Conservation (phyloP, 1,139 yeast genomes). For the Debaryomyces nepalensis region DNA sequence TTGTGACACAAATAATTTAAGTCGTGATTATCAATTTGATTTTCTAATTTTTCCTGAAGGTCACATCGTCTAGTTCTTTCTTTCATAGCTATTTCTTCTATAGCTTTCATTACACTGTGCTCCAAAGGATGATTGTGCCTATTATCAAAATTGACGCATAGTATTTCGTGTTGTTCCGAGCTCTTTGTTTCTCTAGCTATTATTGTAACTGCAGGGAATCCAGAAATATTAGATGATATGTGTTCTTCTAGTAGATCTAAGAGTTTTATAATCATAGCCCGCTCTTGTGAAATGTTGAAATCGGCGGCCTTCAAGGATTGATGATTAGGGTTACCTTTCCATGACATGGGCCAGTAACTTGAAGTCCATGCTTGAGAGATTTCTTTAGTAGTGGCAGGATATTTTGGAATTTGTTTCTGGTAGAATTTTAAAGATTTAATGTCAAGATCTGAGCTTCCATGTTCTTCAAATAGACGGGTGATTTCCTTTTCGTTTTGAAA, state of each 20-base stretch:
- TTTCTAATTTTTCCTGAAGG: constrained; percentile 15
- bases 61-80: constrained; percentile 44
- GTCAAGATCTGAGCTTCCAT: constrained; percentile 17
- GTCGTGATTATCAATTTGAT: constrained; percentile 15
- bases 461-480: constrained; percentile 18
- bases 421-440: constrained; percentile 17
- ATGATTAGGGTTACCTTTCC: constrained; percentile 92
- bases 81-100: constrained; percentile 58
- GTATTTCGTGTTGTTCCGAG: constrained; percentile 20
- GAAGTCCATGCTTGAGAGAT: constrained; percentile 65
- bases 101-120: constrained; percentile 79
- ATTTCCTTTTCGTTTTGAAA: constrained; percentile 23
- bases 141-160: constrained; percentile 28
- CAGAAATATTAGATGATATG: constrained; percentile 1
- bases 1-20: constrained; percentile 71
- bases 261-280: constrained; percentile 38
- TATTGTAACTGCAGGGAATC: constrained; percentile 24
- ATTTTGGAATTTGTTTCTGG: constrained; percentile 27
- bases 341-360: constrained; percentile 81
- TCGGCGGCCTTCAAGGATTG: constrained; percentile 62
- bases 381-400: constrained; percentile 63
- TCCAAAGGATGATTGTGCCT: constrained; percentile 50
- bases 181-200: constrained; percentile 26
- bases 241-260: constrained; percentile 17
- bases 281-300: constrained; percentile 52